These are phyloP conservation scores for Endothia cerciana DNA, from an alignment of 2,329 filamentous ascomycete genomes.

Conservation along the genomic window DNA sequence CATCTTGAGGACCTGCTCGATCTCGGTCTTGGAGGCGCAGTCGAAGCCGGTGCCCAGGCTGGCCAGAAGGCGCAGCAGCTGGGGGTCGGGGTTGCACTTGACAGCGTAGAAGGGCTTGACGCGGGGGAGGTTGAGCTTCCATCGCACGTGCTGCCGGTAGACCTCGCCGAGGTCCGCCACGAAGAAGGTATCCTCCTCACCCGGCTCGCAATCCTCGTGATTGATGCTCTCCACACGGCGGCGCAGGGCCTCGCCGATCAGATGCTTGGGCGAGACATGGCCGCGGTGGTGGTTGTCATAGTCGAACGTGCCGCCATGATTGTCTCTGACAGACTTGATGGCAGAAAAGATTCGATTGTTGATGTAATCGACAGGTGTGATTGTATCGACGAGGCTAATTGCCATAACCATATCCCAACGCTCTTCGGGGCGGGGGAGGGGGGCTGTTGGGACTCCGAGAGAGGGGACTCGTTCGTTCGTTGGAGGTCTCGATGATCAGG, in stretches of 20 bases:
- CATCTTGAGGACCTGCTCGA: conserved; percentile 84
- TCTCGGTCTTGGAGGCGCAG: conserved; percentile 96
- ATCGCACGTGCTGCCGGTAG: conserved; percentile 97
- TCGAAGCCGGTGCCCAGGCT: conserved; percentile 94
- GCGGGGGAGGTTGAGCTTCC: conserved; percentile 91
- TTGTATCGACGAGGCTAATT: conserved; percentile 61
- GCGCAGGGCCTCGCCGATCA: conserved; percentile 87
- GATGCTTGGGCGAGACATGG: conserved; percentile 66
- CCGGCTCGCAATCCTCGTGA: conserved; percentile 83
- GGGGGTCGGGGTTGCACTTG: conserved; percentile 96
- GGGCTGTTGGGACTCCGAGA: conserved; percentile 33
- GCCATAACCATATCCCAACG: conserved; percentile 68
- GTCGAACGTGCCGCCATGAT: conserved; percentile 35
- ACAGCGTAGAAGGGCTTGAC: conserved; percentile 98
- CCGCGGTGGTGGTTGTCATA: conserved; percentile 46
- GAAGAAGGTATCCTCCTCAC: conserved; percentile 97
- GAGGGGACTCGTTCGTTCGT: conserved; percentile 28
- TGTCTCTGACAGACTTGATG: conserved; percentile 38
- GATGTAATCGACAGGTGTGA: conserved; percentile 54
- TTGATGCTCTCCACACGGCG: conserved; percentile 83
- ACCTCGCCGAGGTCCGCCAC: conserved; percentile 97
- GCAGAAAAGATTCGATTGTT: conserved; percentile 51
- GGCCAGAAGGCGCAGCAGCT: conserved; percentile 85
- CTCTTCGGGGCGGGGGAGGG: conserved; percentile 31
- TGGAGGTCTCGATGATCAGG: conserved; percentile 4